These are phyloP conservation scores for Biscogniauxia sp. DNA, from an alignment of 2,329 filamentous ascomycete genomes.

Conservation along the genomic window DNA sequence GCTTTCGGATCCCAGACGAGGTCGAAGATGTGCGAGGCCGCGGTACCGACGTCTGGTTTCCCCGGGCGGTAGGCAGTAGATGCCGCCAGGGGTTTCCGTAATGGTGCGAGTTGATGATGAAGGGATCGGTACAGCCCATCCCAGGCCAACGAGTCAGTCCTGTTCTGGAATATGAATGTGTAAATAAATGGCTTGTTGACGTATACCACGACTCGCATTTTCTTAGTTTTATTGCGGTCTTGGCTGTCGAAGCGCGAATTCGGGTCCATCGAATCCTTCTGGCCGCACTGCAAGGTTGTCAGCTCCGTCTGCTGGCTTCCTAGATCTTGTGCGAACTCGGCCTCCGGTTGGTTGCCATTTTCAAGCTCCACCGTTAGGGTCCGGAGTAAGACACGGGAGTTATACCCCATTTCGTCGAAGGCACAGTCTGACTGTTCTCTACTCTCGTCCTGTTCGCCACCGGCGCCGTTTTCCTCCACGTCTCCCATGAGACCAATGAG, in stretches of 20 bases:
- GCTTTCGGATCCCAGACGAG: constrained; percentile 59
- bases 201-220: constrained; percentile 69
- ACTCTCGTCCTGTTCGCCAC: constrained; percentile 33
- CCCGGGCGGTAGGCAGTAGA: constrained; percentile 58
- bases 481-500: constrained; percentile 68
- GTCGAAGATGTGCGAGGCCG: constrained; percentile 53
- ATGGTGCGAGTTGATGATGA: constrained; percentile 58
- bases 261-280: constrained; percentile 18
- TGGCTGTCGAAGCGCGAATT: constrained; percentile 41
- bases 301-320: constrained; percentile 37
- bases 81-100: constrained; percentile 53
- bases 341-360: constrained; percentile 40
- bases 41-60: constrained; percentile 40
- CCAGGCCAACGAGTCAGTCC: constrained; percentile 57
- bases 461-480: constrained; percentile 46
- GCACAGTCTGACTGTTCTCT: constrained; percentile 20
- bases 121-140: constrained; percentile 57
- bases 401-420: constrained; percentile 37
- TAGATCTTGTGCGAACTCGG: constrained; percentile 46
- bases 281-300: constrained; percentile 12
- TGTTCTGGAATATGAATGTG: constrained; percentile 66
- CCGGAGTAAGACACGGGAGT: constrained; percentile 59
- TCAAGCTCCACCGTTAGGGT: constrained; percentile 67
- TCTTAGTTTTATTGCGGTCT: constrained; percentile 53
- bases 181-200: constrained; percentile 75